Base-by-base conservation (phyloP, 192 early-diverging fungal species). In the Entomortierella chlamydospora region DNA sequence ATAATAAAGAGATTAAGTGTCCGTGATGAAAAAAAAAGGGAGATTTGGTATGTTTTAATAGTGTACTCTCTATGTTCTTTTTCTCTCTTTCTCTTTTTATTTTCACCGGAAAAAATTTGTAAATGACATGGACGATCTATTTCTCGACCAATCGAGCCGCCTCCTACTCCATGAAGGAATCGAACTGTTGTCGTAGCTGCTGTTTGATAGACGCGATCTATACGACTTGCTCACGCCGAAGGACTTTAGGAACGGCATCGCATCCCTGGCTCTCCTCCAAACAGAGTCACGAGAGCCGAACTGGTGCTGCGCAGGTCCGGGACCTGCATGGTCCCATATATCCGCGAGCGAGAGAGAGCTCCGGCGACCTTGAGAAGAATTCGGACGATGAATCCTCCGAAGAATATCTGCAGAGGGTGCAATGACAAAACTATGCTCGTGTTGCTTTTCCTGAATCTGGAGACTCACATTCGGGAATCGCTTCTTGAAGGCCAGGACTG, bases 351-450 rank as follows among this genome's bases (percentile, higher is more conserved):
- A 43, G 30, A 22, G 6, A 10, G 61, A 49, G n/a, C 4, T 51
- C 5, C 15, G 29, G 47, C 18, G 17, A 26, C 9, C 13, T 22
- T 42, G 47, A 29, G 28, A 31, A 15, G 30, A n/a, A n/a, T n/a
- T 17, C 23, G 61, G 51, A 45, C 55, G 52, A 11, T 55, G 64
- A 23, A 66, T 66, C 37, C 66, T 55, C 8, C 66, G 66, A 11
- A 68, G 28, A 8, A 45, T 68, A 43, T 68, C 66, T n/a, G 37
- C 29, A 13, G 66, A 68, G 22, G 66, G 45, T 1, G 64, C 64
- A 22, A 66, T 23, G 8, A 72, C 70, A 51, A 58, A 72, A 25
- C 70, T 72, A 47, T 72, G 52, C 22, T 57, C 61, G 45, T 72
- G 52, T 18, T 72, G 70, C 41, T 51, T 63, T 37, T 72, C 70